Conservation (phyloP, 345 rosid species). For the Pistacia atlantica region DNA sequence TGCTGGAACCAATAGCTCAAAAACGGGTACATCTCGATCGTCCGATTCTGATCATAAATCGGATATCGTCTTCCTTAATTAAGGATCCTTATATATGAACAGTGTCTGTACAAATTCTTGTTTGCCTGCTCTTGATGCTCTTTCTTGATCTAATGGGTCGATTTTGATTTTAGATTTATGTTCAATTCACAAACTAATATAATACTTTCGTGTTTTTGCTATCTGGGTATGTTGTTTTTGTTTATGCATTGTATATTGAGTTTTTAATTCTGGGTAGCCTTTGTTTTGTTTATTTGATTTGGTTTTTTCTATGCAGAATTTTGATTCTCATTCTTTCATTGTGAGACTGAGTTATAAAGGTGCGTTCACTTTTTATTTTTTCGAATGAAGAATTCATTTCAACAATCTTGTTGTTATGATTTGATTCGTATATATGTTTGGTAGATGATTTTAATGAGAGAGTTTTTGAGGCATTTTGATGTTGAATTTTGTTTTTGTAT, state of each 20-base stretch:
- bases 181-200: slow-evolving; percentile 4
- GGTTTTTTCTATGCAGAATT: slow-evolving; percentile 19
- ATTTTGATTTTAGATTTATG: slow-evolving; percentile 21
- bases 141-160: slow-evolving; percentile 23
- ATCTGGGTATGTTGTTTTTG: slow-evolving; percentile 27
- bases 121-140: slow-evolving; percentile 18
- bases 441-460: slow-evolving; percentile 26
- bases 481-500: not conserved
- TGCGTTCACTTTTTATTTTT: not conserved
- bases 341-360: slow-evolving; percentile 20
- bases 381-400: not conserved
- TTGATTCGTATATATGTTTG: slow-evolving; percentile 12
- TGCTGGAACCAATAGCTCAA: slow-evolving; percentile 28
- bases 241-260: slow-evolving; percentile 24
- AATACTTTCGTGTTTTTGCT: not conserved
- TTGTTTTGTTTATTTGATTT: slow-evolving; percentile 23
- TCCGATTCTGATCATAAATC: slow-evolving; percentile 25
- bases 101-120: not conserved
- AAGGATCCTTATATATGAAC: slow-evolving; percentile 15
- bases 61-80: slow-evolving; percentile 9
- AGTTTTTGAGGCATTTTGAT: slow-evolving; percentile 7
- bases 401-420: not conserved
- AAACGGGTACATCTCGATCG: slow-evolving; percentile 38
- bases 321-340: slow-evolving; percentile 9
- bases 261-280: slow-evolving; percentile 8